A percentile compares a stretch with the other conserved stretches of the same genome.
phyloP scores from a whole-genome alignment of 2,329 filamentous ascomycete species.

The Periconia digitata region DNA sequence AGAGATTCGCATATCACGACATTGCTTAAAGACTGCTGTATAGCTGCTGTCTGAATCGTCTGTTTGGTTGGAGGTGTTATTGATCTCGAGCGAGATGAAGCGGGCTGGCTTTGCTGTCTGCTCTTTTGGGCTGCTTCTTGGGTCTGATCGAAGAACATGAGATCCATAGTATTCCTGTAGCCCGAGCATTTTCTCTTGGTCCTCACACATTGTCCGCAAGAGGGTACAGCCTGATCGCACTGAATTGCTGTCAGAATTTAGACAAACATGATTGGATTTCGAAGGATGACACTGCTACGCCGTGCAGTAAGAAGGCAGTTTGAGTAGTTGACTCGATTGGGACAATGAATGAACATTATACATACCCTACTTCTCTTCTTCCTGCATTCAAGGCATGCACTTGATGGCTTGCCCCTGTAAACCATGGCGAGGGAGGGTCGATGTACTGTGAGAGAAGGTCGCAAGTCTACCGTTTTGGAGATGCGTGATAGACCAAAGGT shows the following conservation, averaged over 20 bases:
- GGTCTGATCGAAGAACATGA: conserved; percentile 34
- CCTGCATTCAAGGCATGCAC: conserved; percentile 30
- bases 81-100: background rate
- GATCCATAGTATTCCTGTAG: conserved; percentile 28
- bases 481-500: background rate
- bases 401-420: conserved; percentile 18
- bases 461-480: too few species aligned
- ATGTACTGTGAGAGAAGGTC: too few species aligned
- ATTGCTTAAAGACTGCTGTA: conserved; percentile 11
- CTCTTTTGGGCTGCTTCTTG: conserved; percentile 20
- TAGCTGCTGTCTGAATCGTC: background rate
- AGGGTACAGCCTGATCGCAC: conserved; percentile 29
- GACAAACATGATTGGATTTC: conserved; percentile 3
- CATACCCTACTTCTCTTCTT: conserved; percentile 32
- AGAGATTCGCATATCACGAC: conserved; percentile 25
- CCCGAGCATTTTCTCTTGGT: conserved; percentile 27
- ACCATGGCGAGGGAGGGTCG: conserved; percentile 22
- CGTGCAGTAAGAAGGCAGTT: too few species aligned
- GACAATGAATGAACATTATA: background rate
- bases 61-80: background rate
- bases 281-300: background rate
- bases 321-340: too few species aligned
- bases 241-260: conserved; percentile 3
- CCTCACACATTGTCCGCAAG: conserved; percentile 30
- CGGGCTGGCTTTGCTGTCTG: conserved; percentile 2